Percentiles rank a stretch among this genome's conserved stretches.
These are phyloP conservation scores for Pythium guiyangense DNA, from an alignment of 352 stramenopile species.

Conservation along the genomic window DNA sequence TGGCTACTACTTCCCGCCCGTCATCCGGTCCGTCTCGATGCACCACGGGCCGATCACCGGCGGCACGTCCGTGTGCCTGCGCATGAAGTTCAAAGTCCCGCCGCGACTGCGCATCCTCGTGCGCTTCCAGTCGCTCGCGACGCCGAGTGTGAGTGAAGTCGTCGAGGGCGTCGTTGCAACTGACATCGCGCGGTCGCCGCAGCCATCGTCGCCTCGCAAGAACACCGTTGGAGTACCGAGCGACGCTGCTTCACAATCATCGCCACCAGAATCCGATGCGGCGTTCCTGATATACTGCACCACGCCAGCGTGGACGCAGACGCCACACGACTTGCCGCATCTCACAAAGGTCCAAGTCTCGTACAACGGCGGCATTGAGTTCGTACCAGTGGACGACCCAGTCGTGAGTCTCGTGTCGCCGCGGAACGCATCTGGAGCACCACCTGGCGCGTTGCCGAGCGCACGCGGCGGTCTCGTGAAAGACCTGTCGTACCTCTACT, in stretches of 20 bases:
- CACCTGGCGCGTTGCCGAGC: not conserved
- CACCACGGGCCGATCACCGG: conserved; percentile 63
- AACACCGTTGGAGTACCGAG: not conserved
- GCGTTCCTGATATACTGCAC: conserved; percentile 42
- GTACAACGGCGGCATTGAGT: conserved; percentile 54
- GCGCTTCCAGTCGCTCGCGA: conserved; percentile 41
- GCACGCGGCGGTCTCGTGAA: conserved; percentile 25
- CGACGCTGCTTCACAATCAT: not conserved
- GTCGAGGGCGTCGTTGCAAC: conserved; percentile 14
- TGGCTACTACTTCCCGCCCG: conserved; percentile 46
- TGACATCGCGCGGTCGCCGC: not conserved
- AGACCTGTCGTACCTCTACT: conserved; percentile 70
- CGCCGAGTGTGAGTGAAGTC: conserved; percentile 14
- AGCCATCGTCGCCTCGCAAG: not conserved
- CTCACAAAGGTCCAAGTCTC: conserved; percentile 75
- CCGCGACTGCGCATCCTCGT: conserved; percentile 37
- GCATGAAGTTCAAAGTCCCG: conserved; percentile 74
- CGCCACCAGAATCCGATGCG: conserved; percentile 18
- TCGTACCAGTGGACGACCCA: conserved; percentile 28
- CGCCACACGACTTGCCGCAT: conserved; percentile 21
- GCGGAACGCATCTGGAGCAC: not conserved
- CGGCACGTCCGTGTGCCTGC: conserved; percentile 46
- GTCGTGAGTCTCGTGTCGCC: conserved; percentile 6
- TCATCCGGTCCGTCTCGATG: conserved; percentile 56
- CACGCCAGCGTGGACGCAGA: conserved; percentile 38